phyloP scores from a whole-genome alignment of 192 early-diverging fungal species.

The Coemansia sp. region DNA sequence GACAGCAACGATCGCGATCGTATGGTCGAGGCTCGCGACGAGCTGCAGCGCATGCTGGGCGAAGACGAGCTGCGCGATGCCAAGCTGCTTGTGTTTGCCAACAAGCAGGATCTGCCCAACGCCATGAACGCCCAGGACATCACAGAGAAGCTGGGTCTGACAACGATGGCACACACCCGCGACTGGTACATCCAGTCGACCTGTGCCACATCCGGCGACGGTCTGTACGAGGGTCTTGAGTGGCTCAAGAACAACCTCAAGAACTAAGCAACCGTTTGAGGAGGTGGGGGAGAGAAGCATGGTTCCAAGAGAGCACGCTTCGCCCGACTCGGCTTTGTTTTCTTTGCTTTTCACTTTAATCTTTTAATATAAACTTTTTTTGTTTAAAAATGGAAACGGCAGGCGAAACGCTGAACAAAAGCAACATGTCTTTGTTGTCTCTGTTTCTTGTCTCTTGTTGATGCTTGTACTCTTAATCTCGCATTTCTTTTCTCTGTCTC shows the following conservation, averaged over 20 bases:
- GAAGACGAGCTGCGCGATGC: slow-evolving; percentile 95
- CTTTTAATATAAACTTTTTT: background rate
- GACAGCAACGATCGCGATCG: slow-evolving; percentile 97
- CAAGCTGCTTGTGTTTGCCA: slow-evolving; percentile 91
- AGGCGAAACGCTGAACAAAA: too few species aligned
- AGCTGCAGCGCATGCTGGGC: slow-evolving; percentile 92
- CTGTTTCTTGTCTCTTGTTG: too few species aligned
- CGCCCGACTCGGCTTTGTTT: background rate
- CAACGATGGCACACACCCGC: slow-evolving; percentile 69
- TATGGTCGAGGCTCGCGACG: slow-evolving; percentile 89
- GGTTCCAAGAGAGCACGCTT: background rate
- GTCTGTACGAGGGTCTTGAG: slow-evolving; percentile 96
- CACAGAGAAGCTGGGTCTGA: slow-evolving; percentile 90
- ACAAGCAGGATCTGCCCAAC: slow-evolving; percentile 98
- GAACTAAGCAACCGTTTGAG: background rate
- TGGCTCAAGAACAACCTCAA: slow-evolving; percentile 77
- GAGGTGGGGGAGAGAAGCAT: too few species aligned
- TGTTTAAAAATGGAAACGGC: background rate
- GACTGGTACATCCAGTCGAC: slow-evolving; percentile 94
- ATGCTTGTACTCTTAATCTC: background rate
- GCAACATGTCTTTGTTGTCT: too few species aligned
- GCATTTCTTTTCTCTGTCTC: background rate
- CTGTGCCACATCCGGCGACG: slow-evolving; percentile 91
- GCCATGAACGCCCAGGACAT: slow-evolving; percentile 94
- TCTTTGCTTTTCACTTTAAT: background rate